Percentiles rank a stretch among this genome's conserved stretches.
phyloP scores from a whole-genome alignment of 2,329 filamentous ascomycete genomes.

The Xylaria sp. region DNA sequence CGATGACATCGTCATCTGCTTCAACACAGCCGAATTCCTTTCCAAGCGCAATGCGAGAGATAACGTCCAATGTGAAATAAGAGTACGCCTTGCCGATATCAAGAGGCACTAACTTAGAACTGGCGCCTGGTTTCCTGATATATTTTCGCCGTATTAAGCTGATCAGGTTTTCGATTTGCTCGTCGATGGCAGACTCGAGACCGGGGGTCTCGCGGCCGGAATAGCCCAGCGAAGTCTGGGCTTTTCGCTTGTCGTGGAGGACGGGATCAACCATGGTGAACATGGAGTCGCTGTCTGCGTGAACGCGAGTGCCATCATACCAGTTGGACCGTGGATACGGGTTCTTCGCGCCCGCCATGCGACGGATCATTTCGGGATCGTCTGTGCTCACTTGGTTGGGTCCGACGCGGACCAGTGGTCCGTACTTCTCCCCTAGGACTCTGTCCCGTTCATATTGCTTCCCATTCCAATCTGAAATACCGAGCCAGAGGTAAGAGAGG shows the following conservation, averaged over 20 bases:
- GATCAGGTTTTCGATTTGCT: slow-evolving; percentile 37
- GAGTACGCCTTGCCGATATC: slow-evolving; percentile 38
- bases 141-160: slow-evolving; percentile 40
- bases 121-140: slow-evolving; percentile 1
- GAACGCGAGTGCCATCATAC: slow-evolving; percentile 40
- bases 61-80: slow-evolving; percentile 44
- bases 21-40: slow-evolving; percentile 44
- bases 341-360: slow-evolving; percentile 35
- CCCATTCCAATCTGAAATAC: slow-evolving; percentile 39
- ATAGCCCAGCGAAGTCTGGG: slow-evolving; percentile 37
- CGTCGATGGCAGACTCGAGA: slow-evolving; percentile 40
- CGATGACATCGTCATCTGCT: slow-evolving; percentile 38
- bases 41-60: slow-evolving; percentile 42
- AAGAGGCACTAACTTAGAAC: slow-evolving; percentile 23
- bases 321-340: slow-evolving; percentile 35
- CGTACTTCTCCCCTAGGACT: slow-evolving; percentile 42
- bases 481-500: slow-evolving; percentile 52
- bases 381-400: slow-evolving; percentile 53
- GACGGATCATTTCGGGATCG: slow-evolving; percentile 40
- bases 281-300: slow-evolving; percentile 37
- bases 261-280: slow-evolving; percentile 37
- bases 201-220: slow-evolving; percentile 40
- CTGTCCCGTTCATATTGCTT: slow-evolving; percentile 42
- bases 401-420: slow-evolving; percentile 51
- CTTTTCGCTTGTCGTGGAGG: slow-evolving; percentile 40